Percentiles rank a stretch among this genome's conserved stretches.
Conservation (phyloP, 2,329 filamentous ascomycete genomes). For the Botrytis fabae region DNA sequence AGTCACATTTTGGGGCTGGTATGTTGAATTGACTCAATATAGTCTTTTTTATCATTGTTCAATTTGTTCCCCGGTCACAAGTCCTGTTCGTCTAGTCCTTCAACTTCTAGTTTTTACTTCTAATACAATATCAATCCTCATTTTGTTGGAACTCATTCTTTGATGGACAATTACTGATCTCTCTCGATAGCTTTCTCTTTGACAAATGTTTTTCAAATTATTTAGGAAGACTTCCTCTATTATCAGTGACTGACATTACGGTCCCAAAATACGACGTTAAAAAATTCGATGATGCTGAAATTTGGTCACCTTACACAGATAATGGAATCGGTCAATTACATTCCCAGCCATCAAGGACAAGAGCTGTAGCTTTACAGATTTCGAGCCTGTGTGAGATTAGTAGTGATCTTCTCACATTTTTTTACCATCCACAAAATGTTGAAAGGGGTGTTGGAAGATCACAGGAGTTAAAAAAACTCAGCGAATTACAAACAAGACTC, state of each 20-base stretch:
- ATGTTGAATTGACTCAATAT: not conserved
- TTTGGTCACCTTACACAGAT: constrained; percentile 90
- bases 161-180: not conserved
- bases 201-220: constrained; percentile 99
- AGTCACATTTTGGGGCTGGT: constrained; percentile 90
- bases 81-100: not conserved
- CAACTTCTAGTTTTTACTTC: not conserved
- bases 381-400: constrained; percentile 88
- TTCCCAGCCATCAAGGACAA: constrained; percentile 78
- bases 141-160: not conserved
- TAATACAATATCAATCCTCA: not conserved
- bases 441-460: constrained; percentile 69
- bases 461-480: constrained; percentile 85
- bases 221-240: constrained; percentile 83
- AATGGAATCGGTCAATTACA: constrained; percentile 70
- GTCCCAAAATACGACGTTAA: constrained; percentile 82
- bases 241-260: constrained; percentile 76
- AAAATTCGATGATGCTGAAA: constrained; percentile 4
- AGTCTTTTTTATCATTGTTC: not conserved
- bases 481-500: constrained; percentile 83
- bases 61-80: not conserved
- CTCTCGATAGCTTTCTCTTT: constrained; percentile 69
- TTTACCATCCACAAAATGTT: constrained; percentile 79
- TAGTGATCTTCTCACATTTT: constrained; percentile 82
- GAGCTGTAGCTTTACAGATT: constrained; percentile 79